These are phyloP conservation scores for Xylariaceae sp. DNA, from an alignment of 2,329 filamentous ascomycete genomes.

Conservation along the genomic window DNA sequence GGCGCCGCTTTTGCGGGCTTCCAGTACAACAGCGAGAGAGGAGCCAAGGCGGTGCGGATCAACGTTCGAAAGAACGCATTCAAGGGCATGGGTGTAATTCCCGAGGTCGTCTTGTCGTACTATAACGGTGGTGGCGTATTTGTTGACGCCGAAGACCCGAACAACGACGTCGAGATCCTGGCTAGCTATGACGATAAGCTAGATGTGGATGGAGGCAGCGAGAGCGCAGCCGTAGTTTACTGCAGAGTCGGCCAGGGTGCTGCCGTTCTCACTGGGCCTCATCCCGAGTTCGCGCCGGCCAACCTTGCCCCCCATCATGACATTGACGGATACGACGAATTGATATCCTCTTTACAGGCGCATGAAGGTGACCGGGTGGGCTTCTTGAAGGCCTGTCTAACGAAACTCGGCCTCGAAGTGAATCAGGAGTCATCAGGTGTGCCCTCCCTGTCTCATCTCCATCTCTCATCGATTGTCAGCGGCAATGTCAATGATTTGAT, in stretches of 20 bases:
- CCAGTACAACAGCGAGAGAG: slow-evolving; percentile 80
- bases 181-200: slow-evolving; percentile 73
- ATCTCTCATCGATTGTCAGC: slow-evolving; percentile 67
- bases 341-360: slow-evolving; percentile 61
- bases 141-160: slow-evolving; percentile 62
- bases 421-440: slow-evolving; percentile 63
- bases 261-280: slow-evolving; percentile 76
- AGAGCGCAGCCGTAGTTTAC: slow-evolving; percentile 74
- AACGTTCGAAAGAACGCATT: slow-evolving; percentile 59
- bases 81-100: slow-evolving; percentile 42
- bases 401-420: slow-evolving; percentile 76
- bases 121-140: slow-evolving; percentile 96
- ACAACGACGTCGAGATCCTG: slow-evolving; percentile 68
- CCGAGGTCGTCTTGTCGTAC: slow-evolving; percentile 66
- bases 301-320: slow-evolving; percentile 67
- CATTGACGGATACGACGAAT: slow-evolving; percentile 61
- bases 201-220: slow-evolving; percentile 68
- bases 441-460: slow-evolving; percentile 74
- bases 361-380: slow-evolving; percentile 65
- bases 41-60: slow-evolving; percentile 67
- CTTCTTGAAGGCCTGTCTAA: slow-evolving; percentile 75
- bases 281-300: slow-evolving; percentile 86
- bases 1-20: slow-evolving; percentile 87
- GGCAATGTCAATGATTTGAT: slow-evolving; percentile 64
- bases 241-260: slow-evolving; percentile 76